These are phyloP conservation scores for Pilatotrama ljubarskyi DNA, from an alignment of 768 basidiomycete species.

Conservation along the genomic window DNA sequence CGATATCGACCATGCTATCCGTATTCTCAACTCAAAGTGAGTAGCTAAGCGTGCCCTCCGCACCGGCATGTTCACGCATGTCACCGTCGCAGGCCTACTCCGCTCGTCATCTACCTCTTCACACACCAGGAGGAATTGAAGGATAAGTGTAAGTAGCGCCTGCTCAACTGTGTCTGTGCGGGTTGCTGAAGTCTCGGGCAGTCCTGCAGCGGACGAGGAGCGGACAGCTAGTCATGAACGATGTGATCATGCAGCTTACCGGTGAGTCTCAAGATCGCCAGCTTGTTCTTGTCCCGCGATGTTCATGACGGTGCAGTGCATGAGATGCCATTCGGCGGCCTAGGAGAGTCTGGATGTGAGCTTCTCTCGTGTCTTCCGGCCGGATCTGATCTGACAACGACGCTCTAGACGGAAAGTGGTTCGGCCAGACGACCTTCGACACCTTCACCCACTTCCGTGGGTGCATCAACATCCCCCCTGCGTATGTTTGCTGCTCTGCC, in stretches of 20 bases:
- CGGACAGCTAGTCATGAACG: slow-evolving; percentile 59
- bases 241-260: slow-evolving; percentile 54
- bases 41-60: too few relatives aligned
- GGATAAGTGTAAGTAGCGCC: slow-evolving; percentile 25
- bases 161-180: not conserved
- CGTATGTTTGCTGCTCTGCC: too few relatives aligned
- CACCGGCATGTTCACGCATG: too few relatives aligned
- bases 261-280: slow-evolving; percentile 35
- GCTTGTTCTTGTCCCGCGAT: not conserved
- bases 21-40: slow-evolving; percentile 54
- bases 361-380: slow-evolving; percentile 5
- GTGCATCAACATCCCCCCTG: slow-evolving; percentile 25
- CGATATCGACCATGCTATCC: slow-evolving; percentile 53
- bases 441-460: slow-evolving; percentile 29
- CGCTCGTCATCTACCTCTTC: slow-evolving; percentile 67
- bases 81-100: slow-evolving; percentile 44
- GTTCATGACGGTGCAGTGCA: slow-evolving; percentile 26
- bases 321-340: slow-evolving; percentile 52
- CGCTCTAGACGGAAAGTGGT: slow-evolving; percentile 52
- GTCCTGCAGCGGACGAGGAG: slow-evolving; percentile 58
- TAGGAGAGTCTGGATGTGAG: slow-evolving; percentile 68
- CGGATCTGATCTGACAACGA: not conserved
- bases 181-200: slow-evolving; percentile 23
- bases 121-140: slow-evolving; percentile 44
- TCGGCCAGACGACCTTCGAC: slow-evolving; percentile 54